Base-by-base conservation (phyloP, 352 stramenopile species). In the Pelagophyceae sp. region DNA sequence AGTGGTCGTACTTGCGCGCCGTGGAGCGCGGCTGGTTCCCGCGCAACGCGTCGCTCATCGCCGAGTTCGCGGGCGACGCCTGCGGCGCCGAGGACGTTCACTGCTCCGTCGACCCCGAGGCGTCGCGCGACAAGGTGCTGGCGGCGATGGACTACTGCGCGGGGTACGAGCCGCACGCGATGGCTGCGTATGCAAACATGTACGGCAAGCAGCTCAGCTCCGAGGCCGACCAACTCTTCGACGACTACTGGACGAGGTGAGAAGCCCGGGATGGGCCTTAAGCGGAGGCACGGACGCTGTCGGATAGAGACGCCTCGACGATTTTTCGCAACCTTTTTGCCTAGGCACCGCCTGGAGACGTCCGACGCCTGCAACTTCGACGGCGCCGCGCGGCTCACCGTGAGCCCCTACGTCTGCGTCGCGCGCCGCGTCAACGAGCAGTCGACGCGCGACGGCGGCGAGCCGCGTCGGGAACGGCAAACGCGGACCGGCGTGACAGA, bases 1-100 rank as follows among this genome's bases (percentile, higher is more conserved):
- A 87, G n/a, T 97, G 93, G 93, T 91, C 89, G 70, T 96, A 95
- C 77, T 84, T 96, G 77, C 79, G 80, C 35, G 87, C 85, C 1
- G 65, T 87, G 29, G 81, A 90, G 51, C 45, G 79, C 29, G 86
- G 86, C 51, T 89, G 85, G 86, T 87, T 90, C 76, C 82, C 86
- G 25, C 80, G 82, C 33, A 83, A 84, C 23, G 83, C 85, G 74
- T 75, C 87, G 33, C 86, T 86, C 45, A 27, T n/a, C 40, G 82
- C 86, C 77, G 78, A 81, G 25, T 70, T 77, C 29, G 86, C 88
- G 67, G 67, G 81, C 0, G 75, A 82, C 60, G 81, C 86, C 35
- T 90, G 86, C 61, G 61, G 76, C 31, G 71, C 63, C 0, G 86
- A 90, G 75, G 86, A 90, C 63, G 51, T 77, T 76, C 78, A 81